Evolutionary conservation across 1,284 basidiomycete genomes (phyloP), one percentile per base, ranked within the genome.

Genomic region (Heliocybe sulcata): DNA sequence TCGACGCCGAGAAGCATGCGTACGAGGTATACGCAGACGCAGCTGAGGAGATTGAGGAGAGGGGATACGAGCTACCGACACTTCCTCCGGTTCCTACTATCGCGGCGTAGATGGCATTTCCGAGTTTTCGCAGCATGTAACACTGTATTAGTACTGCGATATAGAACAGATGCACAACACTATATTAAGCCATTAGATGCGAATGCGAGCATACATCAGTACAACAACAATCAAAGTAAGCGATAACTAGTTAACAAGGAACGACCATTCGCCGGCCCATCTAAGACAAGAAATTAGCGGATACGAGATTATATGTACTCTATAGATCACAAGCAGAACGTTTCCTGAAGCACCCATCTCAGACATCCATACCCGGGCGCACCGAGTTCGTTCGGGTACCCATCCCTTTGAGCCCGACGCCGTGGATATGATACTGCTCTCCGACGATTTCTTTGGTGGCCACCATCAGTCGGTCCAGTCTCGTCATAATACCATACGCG

Each of bases 371-470:
- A 8, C 27, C 45, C 1, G 61, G 61, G 51, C 58, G 56, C 23
- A 63, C 45, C 19, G 63, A 63, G 51, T 58, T 64, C 26, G 63
- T 62, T 51, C 61, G 54, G 20, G 60, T 55, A 38, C 56, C 58
- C 57, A 64, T 59, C 33, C 61, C 60, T 9, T 60, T 56, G 22
- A 74, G 63, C 23, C 79, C 82, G n/a, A 87, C 69, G 0, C 87
- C 87, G 55, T 84, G 77, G 16, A 90, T 87, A 63, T 89, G 84
- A 61, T 87, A 90, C 60, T 87, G 85, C 65, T 92, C 88, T 0
- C 89, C 90, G 0, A 92, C 89, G 51, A 92, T 71, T 64, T 90
- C 85, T 64, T 92, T 92, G 14, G 81, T 79, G 1, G 87, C 87
- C 1, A 90, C 63, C 85, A 90, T 89, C 50, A 92, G 68, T 55